Conservation (phyloP, 1,284 basidiomycete species). For the Sphaerobolus stellatus region DNA sequence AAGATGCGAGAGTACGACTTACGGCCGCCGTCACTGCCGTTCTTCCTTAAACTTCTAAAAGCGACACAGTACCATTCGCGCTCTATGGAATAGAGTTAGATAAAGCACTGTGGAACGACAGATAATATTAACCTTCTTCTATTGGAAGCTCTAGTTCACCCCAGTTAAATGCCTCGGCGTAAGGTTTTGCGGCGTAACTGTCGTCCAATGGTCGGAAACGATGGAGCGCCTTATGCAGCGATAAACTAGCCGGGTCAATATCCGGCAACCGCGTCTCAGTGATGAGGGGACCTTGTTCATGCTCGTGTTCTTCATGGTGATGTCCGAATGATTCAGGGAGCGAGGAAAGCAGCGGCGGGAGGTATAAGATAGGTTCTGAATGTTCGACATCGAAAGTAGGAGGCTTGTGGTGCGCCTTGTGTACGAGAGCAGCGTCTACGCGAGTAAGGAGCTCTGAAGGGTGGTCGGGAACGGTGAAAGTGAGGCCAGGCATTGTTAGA, state of each 20-base stretch:
- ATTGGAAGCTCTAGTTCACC: conserved; percentile 61
- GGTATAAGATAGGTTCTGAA: conserved; percentile 61
- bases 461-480: conserved; percentile 13
- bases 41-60: conserved; percentile 78
- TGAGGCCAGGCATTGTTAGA: conserved; percentile 13
- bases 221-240: conserved; percentile 82
- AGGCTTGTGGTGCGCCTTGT: conserved; percentile 64
- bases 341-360: conserved; percentile 77
- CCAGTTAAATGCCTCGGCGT: conserved; percentile 86
- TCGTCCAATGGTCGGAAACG: conserved; percentile 61
- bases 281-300: conserved; percentile 43
- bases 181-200: conserved; percentile 65
- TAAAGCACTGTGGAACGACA: neutral
- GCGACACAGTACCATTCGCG: conserved; percentile 90
- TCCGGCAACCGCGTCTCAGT: conserved; percentile 77
- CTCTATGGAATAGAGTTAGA: conserved; percentile 32
- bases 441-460: neutral
- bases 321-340: conserved; percentile 45
- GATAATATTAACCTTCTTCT: conserved; percentile 39
- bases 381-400: conserved; percentile 43
- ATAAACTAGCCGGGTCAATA: conserved; percentile 81
- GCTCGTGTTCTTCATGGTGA: conserved; percentile 18
- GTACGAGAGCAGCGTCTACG: conserved; percentile 12
- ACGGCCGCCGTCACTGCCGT: conserved; percentile 68
- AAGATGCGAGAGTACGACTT: conserved; percentile 31